A percentile compares a stretch with the other conserved stretches of the same genome.
Conservation (phyloP, 805 yeast species). For the Starmera quercuum region DNA sequence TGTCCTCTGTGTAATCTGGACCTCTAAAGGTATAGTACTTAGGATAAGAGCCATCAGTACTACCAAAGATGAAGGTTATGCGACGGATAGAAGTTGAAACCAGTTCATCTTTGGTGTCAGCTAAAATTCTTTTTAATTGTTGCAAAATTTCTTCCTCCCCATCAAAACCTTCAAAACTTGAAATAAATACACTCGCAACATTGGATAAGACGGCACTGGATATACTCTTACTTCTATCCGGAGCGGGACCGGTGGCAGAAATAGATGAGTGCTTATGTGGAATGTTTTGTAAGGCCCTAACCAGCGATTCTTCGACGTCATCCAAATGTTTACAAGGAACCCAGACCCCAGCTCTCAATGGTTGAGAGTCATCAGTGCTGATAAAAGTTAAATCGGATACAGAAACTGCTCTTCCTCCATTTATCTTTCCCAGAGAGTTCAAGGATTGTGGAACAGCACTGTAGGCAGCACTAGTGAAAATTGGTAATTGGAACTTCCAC, state of each 20-base stretch:
- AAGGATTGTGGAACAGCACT: slow-evolving; percentile 54
- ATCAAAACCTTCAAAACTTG: slow-evolving; percentile 65
- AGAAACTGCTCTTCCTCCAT: slow-evolving; percentile 77
- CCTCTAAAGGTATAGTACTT: slow-evolving; percentile 94
- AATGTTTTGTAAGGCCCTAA: slow-evolving; percentile 66
- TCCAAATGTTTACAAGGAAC: slow-evolving; percentile 78
- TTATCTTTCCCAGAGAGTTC: slow-evolving; percentile 32
- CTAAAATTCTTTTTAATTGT: slow-evolving; percentile 57
- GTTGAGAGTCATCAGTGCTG: slow-evolving; percentile 60
- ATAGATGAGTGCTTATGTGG: slow-evolving; percentile 38
- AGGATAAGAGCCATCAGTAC: slow-evolving; percentile 81
- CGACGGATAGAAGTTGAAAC: slow-evolving; percentile 76
- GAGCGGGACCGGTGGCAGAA: slow-evolving; percentile 36
- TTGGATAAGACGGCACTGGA: slow-evolving; percentile 46
- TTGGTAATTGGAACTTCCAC: slow-evolving; percentile 85
- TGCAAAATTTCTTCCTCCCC: slow-evolving; percentile 61
- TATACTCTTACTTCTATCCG: slow-evolving; percentile 32
- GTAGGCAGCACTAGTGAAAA: slow-evolving; percentile 62
- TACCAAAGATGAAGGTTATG: slow-evolving; percentile 84
- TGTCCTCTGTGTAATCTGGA: slow-evolving; percentile 78
- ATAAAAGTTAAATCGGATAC: slow-evolving; percentile 87
- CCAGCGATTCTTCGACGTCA: slow-evolving; percentile 78
- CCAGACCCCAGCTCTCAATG: slow-evolving; percentile 77
- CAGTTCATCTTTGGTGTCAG: slow-evolving; percentile 64
- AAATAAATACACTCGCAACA: slow-evolving; percentile 75